Evolutionary conservation across 2,329 filamentous ascomycete genomes (phyloP).

Genomic region (Clonostachys byssicola): DNA sequence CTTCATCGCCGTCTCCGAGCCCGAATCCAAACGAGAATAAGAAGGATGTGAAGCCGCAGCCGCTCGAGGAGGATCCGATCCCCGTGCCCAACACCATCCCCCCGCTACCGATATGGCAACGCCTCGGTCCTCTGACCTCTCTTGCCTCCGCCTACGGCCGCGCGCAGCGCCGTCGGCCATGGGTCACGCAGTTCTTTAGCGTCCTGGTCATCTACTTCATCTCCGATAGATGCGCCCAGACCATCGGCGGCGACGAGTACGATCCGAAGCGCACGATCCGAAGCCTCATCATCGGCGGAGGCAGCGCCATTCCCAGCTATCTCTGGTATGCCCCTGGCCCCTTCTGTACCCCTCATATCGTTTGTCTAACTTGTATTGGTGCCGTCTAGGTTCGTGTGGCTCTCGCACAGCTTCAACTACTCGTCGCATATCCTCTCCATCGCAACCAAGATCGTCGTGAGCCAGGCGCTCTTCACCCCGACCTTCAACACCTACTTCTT

Average conservation of each 20-base stretch:
- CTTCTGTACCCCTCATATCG: not conserved
- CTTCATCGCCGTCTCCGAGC: too few species aligned
- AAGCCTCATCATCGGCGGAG: conserved; percentile 69
- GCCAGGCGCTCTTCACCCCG: conserved; percentile 78
- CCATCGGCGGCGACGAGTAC: conserved; percentile 59
- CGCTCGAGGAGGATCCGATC: conserved; percentile 1
- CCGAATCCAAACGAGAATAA: too few species aligned
- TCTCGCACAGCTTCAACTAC: conserved; percentile 82
- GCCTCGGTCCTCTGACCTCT: conserved; percentile 52
- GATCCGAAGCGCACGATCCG: conserved; percentile 56
- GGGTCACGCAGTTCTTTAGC: conserved; percentile 73
- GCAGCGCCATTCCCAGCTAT: conserved; percentile 73
- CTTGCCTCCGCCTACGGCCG: conserved; percentile 59
- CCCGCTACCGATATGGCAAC: conserved; percentile 43
- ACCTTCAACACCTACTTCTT: conserved; percentile 84
- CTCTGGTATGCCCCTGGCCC: conserved; percentile 58
- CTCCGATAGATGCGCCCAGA: conserved; percentile 75
- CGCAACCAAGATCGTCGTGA: conserved; percentile 71
- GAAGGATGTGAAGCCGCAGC: not conserved
- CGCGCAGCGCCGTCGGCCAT: conserved; percentile 68
- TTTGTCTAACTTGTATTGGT: not conserved
- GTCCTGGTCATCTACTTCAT: conserved; percentile 75
- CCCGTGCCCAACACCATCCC: conserved; percentile 2
- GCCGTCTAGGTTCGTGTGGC: conserved; percentile 65
- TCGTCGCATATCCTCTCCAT: conserved; percentile 67